A percentile compares a stretch with the other conserved stretches of the same genome.
These are phyloP conservation scores for Penicillium turbatum DNA, from an alignment of 495 filamentous ascomycete species.

Conservation along the genomic window DNA sequence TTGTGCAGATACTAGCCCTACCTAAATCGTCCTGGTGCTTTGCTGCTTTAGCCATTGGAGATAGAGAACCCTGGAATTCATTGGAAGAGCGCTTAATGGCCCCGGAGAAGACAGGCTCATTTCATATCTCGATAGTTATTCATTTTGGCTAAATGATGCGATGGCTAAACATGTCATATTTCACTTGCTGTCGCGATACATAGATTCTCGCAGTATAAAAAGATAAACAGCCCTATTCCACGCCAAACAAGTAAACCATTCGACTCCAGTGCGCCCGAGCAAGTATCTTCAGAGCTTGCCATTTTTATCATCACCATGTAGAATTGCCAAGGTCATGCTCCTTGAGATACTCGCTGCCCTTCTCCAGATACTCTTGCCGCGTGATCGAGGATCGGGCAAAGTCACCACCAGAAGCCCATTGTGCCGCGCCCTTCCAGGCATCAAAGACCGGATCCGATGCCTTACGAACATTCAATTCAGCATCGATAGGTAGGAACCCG, in stretches of 20 bases:
- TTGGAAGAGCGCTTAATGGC: no score
- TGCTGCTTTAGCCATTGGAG: no score
- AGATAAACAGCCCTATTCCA: slow-evolving; percentile 9
- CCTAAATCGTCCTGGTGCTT: no score
- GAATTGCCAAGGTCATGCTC: slow-evolving; percentile 80
- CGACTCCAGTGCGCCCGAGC: slow-evolving; percentile 28
- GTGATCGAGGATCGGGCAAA: slow-evolving; percentile 48
- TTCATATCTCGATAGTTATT: background rate
- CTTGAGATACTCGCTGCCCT: slow-evolving; percentile 83
- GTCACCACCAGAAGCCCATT: slow-evolving; percentile 56
- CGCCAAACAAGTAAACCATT: slow-evolving; percentile 3
- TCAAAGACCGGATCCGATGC: slow-evolving; percentile 75
- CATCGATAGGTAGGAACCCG: slow-evolving; percentile 65
- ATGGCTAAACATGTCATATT: slow-evolving; percentile 1
- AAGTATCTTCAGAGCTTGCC: slow-evolving; percentile 1
- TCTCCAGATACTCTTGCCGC: slow-evolving; percentile 76
- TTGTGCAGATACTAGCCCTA: no score
- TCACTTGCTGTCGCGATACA: background rate
- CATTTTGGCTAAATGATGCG: no score
- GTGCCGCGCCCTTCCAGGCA: slow-evolving; percentile 88
- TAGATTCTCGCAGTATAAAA: background rate
- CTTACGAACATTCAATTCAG: slow-evolving; percentile 58
- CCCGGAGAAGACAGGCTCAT: background rate
- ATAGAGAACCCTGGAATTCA: no score
- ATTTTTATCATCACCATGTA: slow-evolving; percentile 25